Base-by-base conservation (phyloP, 1,139 yeast species). In the Suhomyces ambrosiae region DNA sequence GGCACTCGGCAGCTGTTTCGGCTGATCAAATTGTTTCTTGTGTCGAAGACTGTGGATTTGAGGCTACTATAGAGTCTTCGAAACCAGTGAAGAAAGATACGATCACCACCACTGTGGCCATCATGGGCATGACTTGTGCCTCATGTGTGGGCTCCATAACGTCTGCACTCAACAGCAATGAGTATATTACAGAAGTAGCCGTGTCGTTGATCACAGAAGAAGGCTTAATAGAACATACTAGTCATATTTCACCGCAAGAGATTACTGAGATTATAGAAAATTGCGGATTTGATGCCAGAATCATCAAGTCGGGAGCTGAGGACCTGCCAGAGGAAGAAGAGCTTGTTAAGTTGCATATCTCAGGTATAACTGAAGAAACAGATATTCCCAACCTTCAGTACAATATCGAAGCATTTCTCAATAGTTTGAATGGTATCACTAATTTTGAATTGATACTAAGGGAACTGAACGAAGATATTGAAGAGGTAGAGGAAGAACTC, bases 31-130 rank as follows among this genome's bases (percentile, higher is more conserved):
- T 84, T 7, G 58, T 59, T 22, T 74, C 69, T 17, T 58, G 72
- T 6, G 72, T 89, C 12, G 94, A 87, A 46, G 84, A 83, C 48
- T 78, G 86, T 48, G 96, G 95, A 7, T 86, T 86, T 51, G 90
- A 80, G 28, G 82, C 82, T 62, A 4, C 47, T 47, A n/a, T 49
- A 61, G 15, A 40, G 17, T 30, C 32, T n/a, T 34, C 44, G 30
- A 35, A 18, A 21, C 23, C 33, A 4, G 33, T 24, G 16, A 30
- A 29, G 22, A 9, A 25, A 3, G 27, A 29, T 10, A 19, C 19
- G 22, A 14, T 21, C 16, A 10, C 32, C 23, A 41, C 54, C 13
- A 35, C 32, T 6, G 41, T 49, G 30, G 42, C 46, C 25, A 48
- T 60, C 6, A 33, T 44, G 5, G 76, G 74, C 3, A 57, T 69